These are phyloP conservation scores for Xylariaceae sp. DNA, from an alignment of 2,329 filamentous ascomycete species.

Conservation along the genomic window DNA sequence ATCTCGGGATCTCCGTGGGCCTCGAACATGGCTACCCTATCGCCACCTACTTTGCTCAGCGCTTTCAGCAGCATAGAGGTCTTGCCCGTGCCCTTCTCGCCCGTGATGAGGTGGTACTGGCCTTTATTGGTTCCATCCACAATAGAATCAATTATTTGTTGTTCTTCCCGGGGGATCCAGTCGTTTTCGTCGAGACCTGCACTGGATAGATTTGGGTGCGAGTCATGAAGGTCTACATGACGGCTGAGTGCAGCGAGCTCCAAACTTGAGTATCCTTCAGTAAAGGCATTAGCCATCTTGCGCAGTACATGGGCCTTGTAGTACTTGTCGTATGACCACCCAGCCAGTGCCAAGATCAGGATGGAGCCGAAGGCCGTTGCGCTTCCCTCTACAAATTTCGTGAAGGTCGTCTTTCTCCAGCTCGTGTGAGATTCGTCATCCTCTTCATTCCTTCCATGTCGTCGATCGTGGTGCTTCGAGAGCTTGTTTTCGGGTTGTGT, in stretches of 20 bases:
- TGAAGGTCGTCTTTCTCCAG: neutral
- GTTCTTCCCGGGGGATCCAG: slow-evolving; percentile 78
- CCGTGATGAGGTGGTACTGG: slow-evolving; percentile 86
- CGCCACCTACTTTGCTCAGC: slow-evolving; percentile 86
- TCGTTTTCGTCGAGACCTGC: slow-evolving; percentile 17
- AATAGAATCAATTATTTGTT: slow-evolving; percentile 74
- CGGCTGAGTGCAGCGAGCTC: slow-evolving; percentile 53
- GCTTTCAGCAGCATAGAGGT: slow-evolving; percentile 91
- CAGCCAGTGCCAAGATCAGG: slow-evolving; percentile 29
- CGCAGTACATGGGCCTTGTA: slow-evolving; percentile 68
- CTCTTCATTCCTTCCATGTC: too few species aligned
- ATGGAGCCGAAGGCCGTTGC: slow-evolving; percentile 31
- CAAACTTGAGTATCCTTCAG: slow-evolving; percentile 63
- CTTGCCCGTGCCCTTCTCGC: slow-evolving; percentile 94
- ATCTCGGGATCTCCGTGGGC: slow-evolving; percentile 93
- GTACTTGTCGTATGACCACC: slow-evolving; percentile 35
- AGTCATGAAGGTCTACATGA: slow-evolving; percentile 15
- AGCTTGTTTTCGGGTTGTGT: too few species aligned
- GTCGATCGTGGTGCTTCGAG: too few species aligned
- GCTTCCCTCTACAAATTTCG: slow-evolving; percentile 30
- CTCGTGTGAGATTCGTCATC: too few species aligned
- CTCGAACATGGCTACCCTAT: slow-evolving; percentile 90
- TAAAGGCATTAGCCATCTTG: slow-evolving; percentile 72
- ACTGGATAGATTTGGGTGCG: slow-evolving; percentile 13
- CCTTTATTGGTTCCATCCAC: slow-evolving; percentile 70